Evolutionary conservation across 2,329 filamentous ascomycete species (phyloP), one percentile per base, ranked within the genome.

Genomic region (Stachybotrys echinatus): DNA sequence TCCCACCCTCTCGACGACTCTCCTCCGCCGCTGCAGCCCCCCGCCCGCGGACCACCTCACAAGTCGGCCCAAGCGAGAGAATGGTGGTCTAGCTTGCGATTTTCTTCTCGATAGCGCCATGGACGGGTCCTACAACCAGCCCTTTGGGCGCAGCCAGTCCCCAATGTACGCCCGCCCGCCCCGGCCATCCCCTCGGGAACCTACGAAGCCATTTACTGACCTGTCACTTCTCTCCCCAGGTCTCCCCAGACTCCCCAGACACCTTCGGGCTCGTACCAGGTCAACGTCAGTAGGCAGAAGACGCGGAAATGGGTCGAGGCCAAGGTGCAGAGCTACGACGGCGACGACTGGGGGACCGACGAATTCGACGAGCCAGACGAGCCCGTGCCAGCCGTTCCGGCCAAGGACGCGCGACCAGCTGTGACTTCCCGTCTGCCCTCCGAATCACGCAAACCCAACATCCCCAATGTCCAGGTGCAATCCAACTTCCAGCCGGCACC

Each of bases 231-330:
- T 40, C 18, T 40, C 10, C 38, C 10, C 38, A 20, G 17, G 38
- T 37, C 38, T 37, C 48, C 20, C 43, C 68, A 65, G 55, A 61
- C 63, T 38, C 61, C 65, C 8, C 57, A 62, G 39, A 61, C 65
- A n/a, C 61, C 65, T 17, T 56, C 64, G 19, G 65, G 59, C 51
- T 61, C 69, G 22, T 96, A 92, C 71, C 87, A 88, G 65, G 83
- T 90, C 47, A 95, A 96, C 66, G 85, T 96, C 45, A 92, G 89
- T 70, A 85, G 92, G 54, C 81, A 84, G 50, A 95, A 95, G 73
- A 96, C 92, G 49, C 88, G 86, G 70, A 95, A 95, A 80, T 97
- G 92, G 92, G 87, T 92, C 37, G 87, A 95, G 61, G 92, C 92
- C 34, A 92, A 92, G 68, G 78, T 83, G 51, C 85, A 88, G 59